A percentile compares a stretch with the other conserved stretches of the same genome.
Conservation (phyloP, 441 rosid species). For the Gossypium schwendimanii region DNA sequence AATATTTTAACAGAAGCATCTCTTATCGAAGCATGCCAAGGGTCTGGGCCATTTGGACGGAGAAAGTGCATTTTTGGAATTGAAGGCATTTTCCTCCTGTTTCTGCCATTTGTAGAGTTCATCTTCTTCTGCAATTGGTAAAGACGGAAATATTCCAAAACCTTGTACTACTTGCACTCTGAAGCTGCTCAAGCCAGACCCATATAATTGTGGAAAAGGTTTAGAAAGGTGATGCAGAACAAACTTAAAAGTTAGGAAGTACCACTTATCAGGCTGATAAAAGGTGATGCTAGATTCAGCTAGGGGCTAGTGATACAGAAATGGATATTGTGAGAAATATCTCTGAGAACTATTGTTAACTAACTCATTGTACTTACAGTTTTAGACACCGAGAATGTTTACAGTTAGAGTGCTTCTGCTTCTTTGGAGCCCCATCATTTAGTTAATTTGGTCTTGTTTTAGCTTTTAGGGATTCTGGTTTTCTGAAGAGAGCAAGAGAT, state of each 20-base stretch:
- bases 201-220: neutral
- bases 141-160: neutral
- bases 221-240: neutral
- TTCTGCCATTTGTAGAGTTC: neutral
- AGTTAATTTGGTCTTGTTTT: constrained; percentile 61
- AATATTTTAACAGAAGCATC: neutral
- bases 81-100: neutral
- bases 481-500: constrained; percentile 33
- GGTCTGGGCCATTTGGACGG: neutral
- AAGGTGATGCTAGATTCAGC: neutral
- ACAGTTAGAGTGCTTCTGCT: constrained; percentile 93
- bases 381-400: constrained; percentile 96
- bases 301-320: neutral
- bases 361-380: constrained; percentile 47
- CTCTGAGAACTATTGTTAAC: neutral
- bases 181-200: neutral
- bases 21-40: neutral
- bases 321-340: neutral
- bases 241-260: neutral
- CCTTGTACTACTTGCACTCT: neutral
- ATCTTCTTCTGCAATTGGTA: neutral
- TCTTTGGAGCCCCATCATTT: constrained; percentile 92
- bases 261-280: neutral
- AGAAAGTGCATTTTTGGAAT: neutral
- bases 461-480: constrained; percentile 80